A percentile compares a stretch with the other conserved stretches of the same genome.
Conservation (phyloP, 345 rosid species). For the Erysimum cheiranthoides region DNA sequence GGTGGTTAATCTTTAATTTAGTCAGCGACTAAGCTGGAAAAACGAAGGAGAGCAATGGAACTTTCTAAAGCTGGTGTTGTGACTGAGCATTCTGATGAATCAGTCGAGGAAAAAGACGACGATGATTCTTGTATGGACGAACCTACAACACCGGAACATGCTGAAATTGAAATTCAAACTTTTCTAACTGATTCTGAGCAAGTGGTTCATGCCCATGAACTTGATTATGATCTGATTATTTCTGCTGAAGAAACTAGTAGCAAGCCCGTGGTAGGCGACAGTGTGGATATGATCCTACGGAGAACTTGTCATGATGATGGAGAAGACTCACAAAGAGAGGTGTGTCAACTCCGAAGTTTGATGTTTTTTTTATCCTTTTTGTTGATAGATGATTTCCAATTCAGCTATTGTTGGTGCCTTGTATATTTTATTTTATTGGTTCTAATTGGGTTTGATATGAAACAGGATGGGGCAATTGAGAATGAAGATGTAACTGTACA, state of each 20-base stretch:
- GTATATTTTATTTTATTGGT: background rate
- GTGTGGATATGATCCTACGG: conserved; percentile 18
- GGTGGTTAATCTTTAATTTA: conserved; percentile 40
- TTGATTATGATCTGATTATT: conserved; percentile 31
- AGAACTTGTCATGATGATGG: conserved; percentile 30
- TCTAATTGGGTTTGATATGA: conserved; percentile 32
- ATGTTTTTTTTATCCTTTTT: background rate
- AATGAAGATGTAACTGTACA: conserved; percentile 38
- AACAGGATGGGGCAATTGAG: conserved; percentile 49
- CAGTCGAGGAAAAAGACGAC: conserved; percentile 30
- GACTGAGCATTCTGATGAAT: conserved; percentile 42
- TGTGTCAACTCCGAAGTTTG: conserved; percentile 36
- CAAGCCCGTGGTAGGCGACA: background rate
- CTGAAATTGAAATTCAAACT: conserved; percentile 16
- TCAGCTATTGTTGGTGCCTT: background rate
- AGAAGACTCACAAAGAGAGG: conserved; percentile 41
- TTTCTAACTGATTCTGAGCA: conserved; percentile 27
- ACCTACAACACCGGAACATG: conserved; percentile 34
- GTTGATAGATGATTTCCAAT: background rate
- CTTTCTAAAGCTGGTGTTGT: conserved; percentile 66
- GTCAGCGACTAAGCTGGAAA: conserved; percentile 68
- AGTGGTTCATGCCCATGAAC: conserved; percentile 28
- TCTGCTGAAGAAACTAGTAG: conserved; percentile 35
- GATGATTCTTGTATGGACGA: conserved; percentile 30
- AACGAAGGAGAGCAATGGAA: conserved; percentile 62